Evolutionary conservation across 176 grass and related monocot species (phyloP), one percentile per base, ranked within the genome.

Genomic region (Oropetium thomaeum): DNA sequence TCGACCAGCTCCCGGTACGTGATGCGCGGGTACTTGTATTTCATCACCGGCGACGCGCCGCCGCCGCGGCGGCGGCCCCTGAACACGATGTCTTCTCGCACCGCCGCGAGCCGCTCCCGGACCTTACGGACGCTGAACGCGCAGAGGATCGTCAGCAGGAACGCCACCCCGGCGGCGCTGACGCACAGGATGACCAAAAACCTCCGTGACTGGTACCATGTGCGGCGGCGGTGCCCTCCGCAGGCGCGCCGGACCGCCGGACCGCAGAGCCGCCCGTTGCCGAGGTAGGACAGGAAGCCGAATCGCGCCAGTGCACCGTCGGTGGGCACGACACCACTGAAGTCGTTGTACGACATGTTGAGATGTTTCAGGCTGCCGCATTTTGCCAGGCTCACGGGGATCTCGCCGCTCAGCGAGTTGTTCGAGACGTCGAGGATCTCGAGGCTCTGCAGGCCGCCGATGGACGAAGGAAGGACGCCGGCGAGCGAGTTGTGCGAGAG

Each of bases 291-390:
- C 25, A 84, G 42, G 10, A 70, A 65, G 61, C 67, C 79, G 80
- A 97, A 92, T 0, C 6, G 57, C 7, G 69, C 72, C 54, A 98
- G 87, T 30, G 84, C 67, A 14, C 84, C 84, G 25, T 69, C 28
- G 3, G 26, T 49, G 4, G 95, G 95, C 61, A 94, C 80, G 26
- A 51, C 68, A 34, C 95, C 95, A 43, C 59, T 60, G 62, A 98
- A 84, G 65, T 94, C 43, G 49, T 98, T 98, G 86, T 84, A 88
- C 0, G 95, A 98, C 51, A 98, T 76, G 81, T 98, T 90, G 69
- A 98, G 73, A 5, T 84, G 33, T 5, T n/a, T 82, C 30, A 98
- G 65, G 10, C 10, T 77, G 20, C 0, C 13, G 53, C 89, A 98
- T 23, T 79, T 79, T 25, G 84, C 69, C 69, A 94, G 89, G 81